Conservation (phyloP, 768 basidiomycete genomes). For the Lactarius quietus region DNA sequence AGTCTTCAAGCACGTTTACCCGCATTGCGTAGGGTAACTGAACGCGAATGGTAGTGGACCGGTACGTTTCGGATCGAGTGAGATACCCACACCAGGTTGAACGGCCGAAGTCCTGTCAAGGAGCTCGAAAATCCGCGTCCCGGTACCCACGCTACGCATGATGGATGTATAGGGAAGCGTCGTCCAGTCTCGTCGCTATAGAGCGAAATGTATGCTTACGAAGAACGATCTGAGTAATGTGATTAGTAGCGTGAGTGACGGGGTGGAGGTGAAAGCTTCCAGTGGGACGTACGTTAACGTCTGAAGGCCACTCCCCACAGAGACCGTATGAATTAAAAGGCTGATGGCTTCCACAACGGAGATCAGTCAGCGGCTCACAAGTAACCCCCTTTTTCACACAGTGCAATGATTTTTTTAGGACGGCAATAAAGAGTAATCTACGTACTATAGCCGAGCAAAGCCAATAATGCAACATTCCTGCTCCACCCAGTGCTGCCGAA, state of each 20-base stretch:
- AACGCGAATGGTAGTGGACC: constrained; percentile 82
- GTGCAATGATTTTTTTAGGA: neutral
- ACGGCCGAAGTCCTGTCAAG: constrained; percentile 78
- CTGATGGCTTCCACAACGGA: constrained; percentile 90
- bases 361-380: constrained; percentile 85
- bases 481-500: constrained; percentile 91
- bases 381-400: constrained; percentile 64
- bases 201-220: constrained; percentile 34
- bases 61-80: constrained; percentile 52
- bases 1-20: constrained; percentile 75
- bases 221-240: constrained; percentile 39
- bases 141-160: constrained; percentile 96
- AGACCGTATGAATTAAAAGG: constrained; percentile 86
- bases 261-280: neutral
- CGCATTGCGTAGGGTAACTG: constrained; percentile 84
- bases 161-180: constrained; percentile 63
- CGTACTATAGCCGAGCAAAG: constrained; percentile 86
- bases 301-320: constrained; percentile 75
- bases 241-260: neutral
- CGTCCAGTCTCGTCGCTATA: constrained; percentile 30
- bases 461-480: constrained; percentile 87
- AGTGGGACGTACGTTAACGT: constrained; percentile 62
- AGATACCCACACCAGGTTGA: constrained; percentile 56
- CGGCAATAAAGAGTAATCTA: neutral
- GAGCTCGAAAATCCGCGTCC: constrained; percentile 92